Evolutionary conservation across 371 early-diverging fungal genomes (phyloP), one percentile per base, ranked within the genome.

Genomic region (Chytridiales sp.): DNA sequence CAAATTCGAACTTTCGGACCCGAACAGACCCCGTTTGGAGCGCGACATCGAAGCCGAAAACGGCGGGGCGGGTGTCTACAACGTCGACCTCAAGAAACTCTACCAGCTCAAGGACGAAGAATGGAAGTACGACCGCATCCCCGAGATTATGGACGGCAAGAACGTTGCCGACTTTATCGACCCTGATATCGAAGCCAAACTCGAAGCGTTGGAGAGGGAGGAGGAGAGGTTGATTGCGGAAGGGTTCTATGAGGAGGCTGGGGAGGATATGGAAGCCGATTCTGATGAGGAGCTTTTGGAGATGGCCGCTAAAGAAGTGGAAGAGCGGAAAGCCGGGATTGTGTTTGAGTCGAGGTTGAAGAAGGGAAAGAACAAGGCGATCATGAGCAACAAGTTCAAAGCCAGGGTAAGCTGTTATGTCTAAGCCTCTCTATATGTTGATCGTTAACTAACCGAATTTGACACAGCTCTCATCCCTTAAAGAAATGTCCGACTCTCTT

Each of bases 111-210:
- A 74, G 22, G 74, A 89, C 54, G 85, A 85, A 49, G 97, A 97
- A 34, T 97, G 98, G 97, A 98, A 94, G 78, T 88, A 99, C 76
- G 99, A 99, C 75, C 77, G 79, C 47, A 95, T 99, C 59, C 99
- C 99, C 42, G 99, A 99, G 80, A 94, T 99, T 78, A 88, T 93
- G 86, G 92, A 99, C 71, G 99, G 99, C 69, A 96, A 96, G 83
- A 99, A 99, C 81, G 87, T 99, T 39, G 93, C 95, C 36, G 99
- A 99, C 83, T 99, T 98, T 76, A 81, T 99, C 70, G 99, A 99
- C 83, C 83, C 93, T 41, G 97, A 98, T 19, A 98, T 99, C 74
- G 94, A 91, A 73, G 92, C 90, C 75, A 91, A 91, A 67, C 80
- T 99, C 67, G 91, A 90, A 36, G 94, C 90, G 58, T 83, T 99